Conservation (phyloP, 257 asterid genomes). For the Verbena officinalis region DNA sequence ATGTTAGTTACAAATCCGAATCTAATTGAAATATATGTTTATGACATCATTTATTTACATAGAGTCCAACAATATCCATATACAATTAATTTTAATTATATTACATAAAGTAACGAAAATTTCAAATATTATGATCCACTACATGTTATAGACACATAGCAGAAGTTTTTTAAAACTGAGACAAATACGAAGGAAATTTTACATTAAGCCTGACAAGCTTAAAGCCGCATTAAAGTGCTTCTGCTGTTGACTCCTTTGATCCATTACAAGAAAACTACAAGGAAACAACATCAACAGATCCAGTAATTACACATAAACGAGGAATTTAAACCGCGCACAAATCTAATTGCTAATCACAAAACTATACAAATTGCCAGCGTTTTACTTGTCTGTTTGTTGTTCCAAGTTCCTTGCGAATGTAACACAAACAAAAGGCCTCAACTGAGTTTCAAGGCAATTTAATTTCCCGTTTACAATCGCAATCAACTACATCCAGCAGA, state of each 20-base stretch:
- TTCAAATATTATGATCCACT: too few species aligned
- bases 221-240: not conserved
- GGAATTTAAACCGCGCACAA: not conserved
- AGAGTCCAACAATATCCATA: too few species aligned
- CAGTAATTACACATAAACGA: slow-evolving; percentile 3
- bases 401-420: not conserved
- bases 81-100: too few species aligned
- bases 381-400: not conserved
- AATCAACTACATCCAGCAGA: slow-evolving; percentile 10
- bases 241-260: not conserved
- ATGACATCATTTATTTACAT: too few species aligned
- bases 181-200: not conserved
- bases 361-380: slow-evolving; percentile 21
- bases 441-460: slow-evolving; percentile 21
- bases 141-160: too few species aligned
- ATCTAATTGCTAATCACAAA: slow-evolving; percentile 15
- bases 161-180: too few species aligned
- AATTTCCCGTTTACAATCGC: slow-evolving; percentile 14
- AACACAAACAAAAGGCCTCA: slow-evolving; percentile 5
- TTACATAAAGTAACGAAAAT: too few species aligned
- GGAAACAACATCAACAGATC: not conserved
- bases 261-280: not conserved
- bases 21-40: too few species aligned
- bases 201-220: not conserved
- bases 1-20: too few species aligned